Conservation (phyloP, 768 basidiomycete genomes). For the Hygrophorus pudorinus region DNA sequence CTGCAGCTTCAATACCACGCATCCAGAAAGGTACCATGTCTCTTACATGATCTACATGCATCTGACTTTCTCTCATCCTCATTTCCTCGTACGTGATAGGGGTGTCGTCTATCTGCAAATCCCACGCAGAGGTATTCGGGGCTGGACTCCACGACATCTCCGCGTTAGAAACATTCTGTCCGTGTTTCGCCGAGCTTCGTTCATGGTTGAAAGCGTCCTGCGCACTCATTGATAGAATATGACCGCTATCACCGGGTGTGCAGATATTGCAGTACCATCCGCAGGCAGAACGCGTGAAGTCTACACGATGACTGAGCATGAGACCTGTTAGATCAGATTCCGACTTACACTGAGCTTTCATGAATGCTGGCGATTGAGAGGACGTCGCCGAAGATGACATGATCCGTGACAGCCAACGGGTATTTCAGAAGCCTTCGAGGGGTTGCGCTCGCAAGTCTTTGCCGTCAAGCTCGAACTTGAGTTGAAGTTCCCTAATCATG, state of each 20-base stretch:
- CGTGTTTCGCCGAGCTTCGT: slow-evolving; percentile 12
- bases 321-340: background rate
- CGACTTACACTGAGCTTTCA: slow-evolving; percentile 4
- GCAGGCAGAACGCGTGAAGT: slow-evolving; percentile 17
- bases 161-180: slow-evolving; percentile 9
- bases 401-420: background rate
- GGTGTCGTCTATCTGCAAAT: slow-evolving; percentile 12
- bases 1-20: slow-evolving; percentile 35
- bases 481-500: too few relatives aligned
- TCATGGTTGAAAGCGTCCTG: slow-evolving; percentile 20
- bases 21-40: slow-evolving; percentile 49
- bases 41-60: slow-evolving; percentile 33
- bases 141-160: slow-evolving; percentile 15
- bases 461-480: background rate
- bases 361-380: background rate
- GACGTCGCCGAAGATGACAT: background rate
- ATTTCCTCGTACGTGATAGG: slow-evolving; percentile 20
- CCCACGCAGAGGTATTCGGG: slow-evolving; percentile 17
- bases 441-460: too few relatives aligned
- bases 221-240: slow-evolving; percentile 15
- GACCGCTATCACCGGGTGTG: slow-evolving; percentile 30
- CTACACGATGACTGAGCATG: slow-evolving; percentile 1
- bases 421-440: too few relatives aligned
- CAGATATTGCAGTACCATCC: slow-evolving; percentile 29
- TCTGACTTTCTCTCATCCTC: slow-evolving; percentile 19